A percentile compares a stretch with the other conserved stretches of the same genome.
Conservation (phyloP, 2,329 filamentous ascomycete species). For the Clonostachys rosea region DNA sequence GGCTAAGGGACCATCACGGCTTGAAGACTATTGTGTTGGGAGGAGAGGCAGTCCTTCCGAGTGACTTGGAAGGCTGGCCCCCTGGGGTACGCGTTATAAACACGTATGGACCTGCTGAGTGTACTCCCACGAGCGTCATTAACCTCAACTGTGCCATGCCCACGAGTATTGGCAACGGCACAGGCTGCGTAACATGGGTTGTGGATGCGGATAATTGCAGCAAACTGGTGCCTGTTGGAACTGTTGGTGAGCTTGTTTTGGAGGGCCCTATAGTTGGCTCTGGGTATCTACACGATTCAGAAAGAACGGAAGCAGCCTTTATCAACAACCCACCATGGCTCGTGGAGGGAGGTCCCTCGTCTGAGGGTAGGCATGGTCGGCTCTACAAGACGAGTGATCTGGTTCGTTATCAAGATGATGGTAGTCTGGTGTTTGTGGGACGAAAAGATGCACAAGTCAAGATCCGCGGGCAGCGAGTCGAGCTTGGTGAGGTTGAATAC, state of each 20-base stretch:
- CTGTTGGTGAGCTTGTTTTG: constrained; percentile 37
- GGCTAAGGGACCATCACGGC: constrained; percentile 18
- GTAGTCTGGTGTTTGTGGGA: constrained; percentile 11
- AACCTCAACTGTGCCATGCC: constrained; percentile 19
- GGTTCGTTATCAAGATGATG: constrained; percentile 20
- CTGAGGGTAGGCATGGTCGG: not conserved
- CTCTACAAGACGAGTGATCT: constrained; percentile 14
- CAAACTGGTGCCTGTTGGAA: constrained; percentile 29
- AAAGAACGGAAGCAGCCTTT: constrained; percentile 45
- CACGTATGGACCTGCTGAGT: constrained; percentile 4
- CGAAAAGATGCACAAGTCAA: constrained; percentile 19
- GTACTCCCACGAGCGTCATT: constrained; percentile 1
- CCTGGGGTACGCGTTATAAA: constrained; percentile 11
- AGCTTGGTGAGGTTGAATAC: constrained; percentile 5
- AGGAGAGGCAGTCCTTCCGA: constrained; percentile 39
- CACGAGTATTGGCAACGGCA: constrained; percentile 1
- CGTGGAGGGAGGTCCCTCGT: constrained; percentile 16
- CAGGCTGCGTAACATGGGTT: constrained; percentile 22
- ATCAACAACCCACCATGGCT: constrained; percentile 42
- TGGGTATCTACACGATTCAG: constrained; percentile 47
- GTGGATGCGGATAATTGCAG: constrained; percentile 29
- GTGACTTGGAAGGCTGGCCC: constrained; percentile 22
- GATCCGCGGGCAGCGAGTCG: constrained; percentile 8
- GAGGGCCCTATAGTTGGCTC: constrained; percentile 46
- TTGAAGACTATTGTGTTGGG: constrained; percentile 36